Evolutionary conservation across 176 grass and related monocot species (phyloP).

Genomic region (Juncus effusus): DNA sequence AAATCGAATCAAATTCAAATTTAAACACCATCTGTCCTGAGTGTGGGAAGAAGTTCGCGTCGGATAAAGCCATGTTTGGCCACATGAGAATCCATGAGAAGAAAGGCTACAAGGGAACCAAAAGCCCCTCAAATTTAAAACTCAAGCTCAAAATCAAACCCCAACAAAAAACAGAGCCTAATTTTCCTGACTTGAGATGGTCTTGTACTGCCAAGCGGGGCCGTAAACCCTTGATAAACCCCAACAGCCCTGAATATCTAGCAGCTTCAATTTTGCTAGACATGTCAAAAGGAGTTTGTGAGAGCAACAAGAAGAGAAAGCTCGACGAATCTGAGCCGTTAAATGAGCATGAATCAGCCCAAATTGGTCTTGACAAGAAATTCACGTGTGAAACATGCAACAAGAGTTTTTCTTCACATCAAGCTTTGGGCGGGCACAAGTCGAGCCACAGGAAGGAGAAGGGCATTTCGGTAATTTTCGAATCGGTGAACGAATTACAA

Average conservation of each 20-base stretch:
- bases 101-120: background rate
- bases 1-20: background rate
- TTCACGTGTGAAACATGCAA: background rate
- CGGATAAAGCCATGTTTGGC: conserved; percentile 9
- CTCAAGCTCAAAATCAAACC: background rate
- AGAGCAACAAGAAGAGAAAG: background rate
- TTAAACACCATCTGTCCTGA: background rate
- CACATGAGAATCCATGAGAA: conserved; percentile 10
- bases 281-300: background rate
- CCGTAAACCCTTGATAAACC: background rate
- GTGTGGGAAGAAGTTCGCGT: background rate
- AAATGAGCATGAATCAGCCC: background rate
- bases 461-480: background rate
- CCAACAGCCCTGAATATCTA: background rate
- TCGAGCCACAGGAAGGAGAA: background rate
- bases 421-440: background rate
- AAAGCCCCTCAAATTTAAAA: background rate
- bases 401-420: background rate
- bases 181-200: background rate
- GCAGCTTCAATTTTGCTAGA: background rate
- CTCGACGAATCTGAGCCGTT: background rate
- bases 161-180: background rate
- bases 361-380: background rate
- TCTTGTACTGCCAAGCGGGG: background rate
- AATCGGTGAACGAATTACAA: background rate